A percentile compares a stretch with the other conserved stretches of the same genome.
These are phyloP conservation scores for Globisporangium heterothallicum DNA, from an alignment of 352 stramenopile species.

Conservation along the genomic window DNA sequence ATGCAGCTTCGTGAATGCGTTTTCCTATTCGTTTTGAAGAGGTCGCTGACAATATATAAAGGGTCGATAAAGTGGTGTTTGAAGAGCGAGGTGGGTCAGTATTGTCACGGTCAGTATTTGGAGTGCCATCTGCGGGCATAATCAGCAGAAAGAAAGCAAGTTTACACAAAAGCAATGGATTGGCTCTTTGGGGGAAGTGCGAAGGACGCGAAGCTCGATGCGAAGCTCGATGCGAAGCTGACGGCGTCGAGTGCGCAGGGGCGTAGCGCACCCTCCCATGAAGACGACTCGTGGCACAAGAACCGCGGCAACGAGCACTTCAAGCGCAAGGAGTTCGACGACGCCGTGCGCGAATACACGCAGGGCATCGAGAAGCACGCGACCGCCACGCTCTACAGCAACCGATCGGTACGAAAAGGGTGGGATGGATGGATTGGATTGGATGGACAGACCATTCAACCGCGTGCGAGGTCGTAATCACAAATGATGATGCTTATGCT, in stretches of 20 bases:
- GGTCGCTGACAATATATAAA: no score
- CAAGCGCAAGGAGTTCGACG: conserved; percentile 45
- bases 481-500: no score
- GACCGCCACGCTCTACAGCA: conserved; percentile 72
- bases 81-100: no score
- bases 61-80: no score
- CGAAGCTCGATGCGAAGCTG: conserved; percentile 37
- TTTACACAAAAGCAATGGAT: no score
- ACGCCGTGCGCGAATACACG: conserved; percentile 57
- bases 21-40: no score
- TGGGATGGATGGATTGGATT: no score
- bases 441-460: no score
- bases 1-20: no score
- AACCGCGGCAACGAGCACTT: conserved; percentile 64
- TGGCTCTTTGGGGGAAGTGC: conserved; percentile 47
- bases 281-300: conserved; percentile 68
- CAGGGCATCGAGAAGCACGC: conserved; percentile 41
- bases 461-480: no score
- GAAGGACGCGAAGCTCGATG: conserved; percentile 4
- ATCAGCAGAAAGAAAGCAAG: background rate
- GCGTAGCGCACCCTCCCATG: conserved; percentile 50
- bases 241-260: conserved; percentile 51
- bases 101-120: no score
- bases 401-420: conserved; percentile 69
- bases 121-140: no score